phyloP scores from a whole-genome alignment of 805 yeast genomes.

The Wickerhamomyces queroliae region DNA sequence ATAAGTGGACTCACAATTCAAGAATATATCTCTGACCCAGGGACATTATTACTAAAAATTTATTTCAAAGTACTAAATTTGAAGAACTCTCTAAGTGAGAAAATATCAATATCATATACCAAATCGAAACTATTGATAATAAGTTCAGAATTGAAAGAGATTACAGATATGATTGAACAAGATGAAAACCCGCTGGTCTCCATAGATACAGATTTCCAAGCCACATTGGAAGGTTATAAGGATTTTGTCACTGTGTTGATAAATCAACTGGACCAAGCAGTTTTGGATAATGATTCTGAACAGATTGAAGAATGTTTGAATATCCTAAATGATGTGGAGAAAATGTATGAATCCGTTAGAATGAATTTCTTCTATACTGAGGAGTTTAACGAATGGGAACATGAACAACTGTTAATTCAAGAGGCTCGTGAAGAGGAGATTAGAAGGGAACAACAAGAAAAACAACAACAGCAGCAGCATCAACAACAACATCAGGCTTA shows the following conservation, averaged over 20 bases:
- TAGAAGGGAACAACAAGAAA: not conserved
- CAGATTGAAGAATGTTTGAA: slow-evolving; percentile 63
- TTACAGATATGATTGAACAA: slow-evolving; percentile 23
- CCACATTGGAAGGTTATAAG: slow-evolving; percentile 45
- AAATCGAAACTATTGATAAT: slow-evolving; percentile 60
- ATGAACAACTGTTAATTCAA: slow-evolving; percentile 1
- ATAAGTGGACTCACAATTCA: slow-evolving; percentile 19
- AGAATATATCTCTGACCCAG: slow-evolving; percentile 20
- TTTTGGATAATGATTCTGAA: slow-evolving; percentile 45
- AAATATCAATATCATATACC: slow-evolving; percentile 53
- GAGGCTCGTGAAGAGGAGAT: slow-evolving; percentile 8
- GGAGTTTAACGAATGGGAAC: slow-evolving; percentile 15
- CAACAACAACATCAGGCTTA: not conserved
- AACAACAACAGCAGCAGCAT: not conserved
- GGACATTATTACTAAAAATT: slow-evolving; percentile 18
- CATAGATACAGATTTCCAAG: slow-evolving; percentile 29
- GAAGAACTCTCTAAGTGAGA: slow-evolving; percentile 44
- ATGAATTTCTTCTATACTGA: slow-evolving; percentile 28
- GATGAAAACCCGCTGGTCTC: slow-evolving; percentile 15
- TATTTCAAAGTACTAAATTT: slow-evolving; percentile 36
- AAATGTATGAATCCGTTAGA: slow-evolving; percentile 60
- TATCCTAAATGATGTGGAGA: slow-evolving; percentile 63
- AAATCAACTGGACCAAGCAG: slow-evolving; percentile 51
- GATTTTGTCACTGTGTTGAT: slow-evolving; percentile 52
- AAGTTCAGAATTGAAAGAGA: slow-evolving; percentile 51